Evolutionary conservation across 2,329 filamentous ascomycete genomes (phyloP), one percentile per base, ranked within the genome.

Genomic region (Eutypa lata): DNA sequence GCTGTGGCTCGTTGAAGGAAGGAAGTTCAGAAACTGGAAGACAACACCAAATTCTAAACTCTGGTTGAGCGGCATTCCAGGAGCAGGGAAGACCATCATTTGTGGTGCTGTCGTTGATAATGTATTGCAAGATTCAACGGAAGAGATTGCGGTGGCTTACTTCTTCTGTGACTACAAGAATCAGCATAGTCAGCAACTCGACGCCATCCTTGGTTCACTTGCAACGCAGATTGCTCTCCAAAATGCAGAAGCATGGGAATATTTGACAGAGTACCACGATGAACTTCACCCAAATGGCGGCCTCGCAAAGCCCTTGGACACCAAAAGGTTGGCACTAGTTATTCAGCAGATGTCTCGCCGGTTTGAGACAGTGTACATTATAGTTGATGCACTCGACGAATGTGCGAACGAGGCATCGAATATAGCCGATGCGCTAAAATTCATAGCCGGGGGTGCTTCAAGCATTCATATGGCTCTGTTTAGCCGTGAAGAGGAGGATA

Each of bases 131-230:
- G 31, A 7, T 35, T 35, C 8, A 8, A 7, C 7, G 31, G 31
- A 35, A 8, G 21, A 52, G 18, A 33, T 28, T n/a, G 51, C 44
- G 2, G 51, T 53, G 13, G 45, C 50, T 26, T 57, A 49, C 48
- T 57, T 55, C 42, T 57, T 57, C 43, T 57, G 55, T 24, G 35
- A 45, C n/a, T 57, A 57, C 31, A 55, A 51, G 31, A 24, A 53
- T 19, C 31, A 19, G 14, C 28, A 37, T 3, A 57, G 50, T 2
- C 50, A 51, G 10, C 38, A 43, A 10, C 22, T 38, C 6, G 31
- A 19, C 6, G 55, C 51, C 21, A 16, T 57, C 24, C 6, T 57
- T 13, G 47, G 44, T 13, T 51, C 55, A 2, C 7, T 57, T 5
- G 48, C 45, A 11, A 22, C 50, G 19, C 55, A 57, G 40, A 38